These are phyloP conservation scores for Strobilomyces dryophilus DNA, from an alignment of 768 basidiomycete genomes.

Conservation along the genomic window DNA sequence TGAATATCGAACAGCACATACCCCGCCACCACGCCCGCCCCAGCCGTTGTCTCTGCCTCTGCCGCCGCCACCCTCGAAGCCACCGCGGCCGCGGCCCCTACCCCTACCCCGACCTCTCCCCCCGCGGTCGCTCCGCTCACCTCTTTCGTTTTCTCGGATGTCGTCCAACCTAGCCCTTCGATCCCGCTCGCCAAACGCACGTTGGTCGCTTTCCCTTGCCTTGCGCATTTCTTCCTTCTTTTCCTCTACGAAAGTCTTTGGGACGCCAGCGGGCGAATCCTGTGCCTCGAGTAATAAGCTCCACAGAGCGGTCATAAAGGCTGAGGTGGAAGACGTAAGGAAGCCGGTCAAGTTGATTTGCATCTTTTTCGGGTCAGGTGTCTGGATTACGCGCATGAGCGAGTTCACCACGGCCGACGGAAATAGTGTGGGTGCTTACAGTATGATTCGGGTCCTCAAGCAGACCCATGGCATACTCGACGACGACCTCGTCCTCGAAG, in stretches of 20 bases:
- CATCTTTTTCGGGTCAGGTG: conserved; percentile 91
- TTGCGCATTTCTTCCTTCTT: conserved; percentile 90
- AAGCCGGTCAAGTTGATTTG: conserved; percentile 94
- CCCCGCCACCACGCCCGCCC: conserved; percentile 62
- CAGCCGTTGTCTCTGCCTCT: conserved; percentile 58
- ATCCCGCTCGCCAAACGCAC: conserved; percentile 67
- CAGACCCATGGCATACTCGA: conserved; percentile 94
- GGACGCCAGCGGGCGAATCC: conserved; percentile 82
- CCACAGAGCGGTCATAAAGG: conserved; percentile 91
- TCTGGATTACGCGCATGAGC: conserved; percentile 38
- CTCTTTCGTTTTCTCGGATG: conserved; percentile 58
- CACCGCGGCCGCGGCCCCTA: conserved; percentile 46
- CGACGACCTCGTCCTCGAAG: conserved; percentile 94
- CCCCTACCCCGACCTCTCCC: conserved; percentile 60
- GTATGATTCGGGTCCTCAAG: conserved; percentile 82
- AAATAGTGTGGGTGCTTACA: conserved; percentile 40
- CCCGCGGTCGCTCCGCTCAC: conserved; percentile 36
- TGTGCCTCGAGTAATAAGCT: conserved; percentile 91
- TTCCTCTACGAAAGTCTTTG: conserved; percentile 83
- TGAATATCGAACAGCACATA: conserved; percentile 10
- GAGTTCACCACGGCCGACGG: not conserved
- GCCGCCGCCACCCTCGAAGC: conserved; percentile 48
- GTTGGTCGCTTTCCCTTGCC: conserved; percentile 56
- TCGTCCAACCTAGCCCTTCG: conserved; percentile 66
- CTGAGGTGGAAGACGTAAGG: conserved; percentile 77